Evolutionary conservation across 352 stramenopile genomes (phyloP), one percentile per base, ranked within the genome.

Genomic region (Phytophthora melonis): DNA sequence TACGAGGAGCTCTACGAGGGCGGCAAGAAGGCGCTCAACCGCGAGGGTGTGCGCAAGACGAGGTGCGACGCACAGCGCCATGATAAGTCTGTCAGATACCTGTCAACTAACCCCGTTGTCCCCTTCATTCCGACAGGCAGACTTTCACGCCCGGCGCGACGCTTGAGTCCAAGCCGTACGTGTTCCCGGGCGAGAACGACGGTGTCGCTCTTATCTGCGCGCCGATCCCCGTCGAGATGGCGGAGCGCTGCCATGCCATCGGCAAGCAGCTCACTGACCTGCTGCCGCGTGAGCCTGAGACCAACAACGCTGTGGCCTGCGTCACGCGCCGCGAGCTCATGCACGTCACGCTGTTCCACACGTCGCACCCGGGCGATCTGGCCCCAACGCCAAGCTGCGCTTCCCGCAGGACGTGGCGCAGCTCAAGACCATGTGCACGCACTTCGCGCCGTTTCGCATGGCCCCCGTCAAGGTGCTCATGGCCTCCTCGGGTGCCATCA

Each of bases 291-390:
- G 64, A 79, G 21, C n/a, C 58, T 0, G 69, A 63, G 30, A 82
- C 74, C 3, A 58, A 68, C 21, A 67, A 87, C 56, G 72, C 80
- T 18, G 77, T 79, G 21, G 75, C 67, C n/a, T 92, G 88, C 65
- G 81, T 93, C 39, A 93, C 90, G 63, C 81, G 79, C 10, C 74
- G 78, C 14, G 83, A 89, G 5, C 80, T 89, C 32, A 93, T 94
- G 87, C 87, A 94, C 72, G 71, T 94, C 67, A 94, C 87, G 62
- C 71, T 94, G 9, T 93, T 92, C 68, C 87, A 94, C 75, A 93
- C 87, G 53, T 94, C 87, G 13, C 86, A 92, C 54, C 87, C 87
- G 5, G 75, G 83, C 27, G 85, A 90, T 14, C 60, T 92, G 39
- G 68, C 86, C 3, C 82, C 85, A 60, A 80, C 32, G 80, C 82